Conservation (phyloP, 495 filamentous ascomycete species). For the Collariella sp. region DNA sequence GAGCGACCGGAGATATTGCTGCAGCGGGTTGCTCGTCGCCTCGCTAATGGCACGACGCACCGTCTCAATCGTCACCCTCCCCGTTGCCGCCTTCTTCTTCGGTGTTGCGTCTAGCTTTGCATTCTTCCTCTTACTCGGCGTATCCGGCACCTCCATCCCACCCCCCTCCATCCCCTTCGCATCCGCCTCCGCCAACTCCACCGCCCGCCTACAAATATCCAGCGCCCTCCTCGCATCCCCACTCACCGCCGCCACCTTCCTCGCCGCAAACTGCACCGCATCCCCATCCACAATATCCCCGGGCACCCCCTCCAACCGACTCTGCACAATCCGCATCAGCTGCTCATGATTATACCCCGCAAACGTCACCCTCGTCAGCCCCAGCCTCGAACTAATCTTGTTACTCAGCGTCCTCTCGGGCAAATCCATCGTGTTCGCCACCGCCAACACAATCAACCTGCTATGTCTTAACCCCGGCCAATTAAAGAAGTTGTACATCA, state of each 20-base stretch:
- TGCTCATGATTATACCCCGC: constrained; percentile 95
- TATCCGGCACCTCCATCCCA: constrained; percentile 21
- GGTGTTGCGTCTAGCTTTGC: background rate
- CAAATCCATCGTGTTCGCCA: constrained; percentile 98
- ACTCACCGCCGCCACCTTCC: constrained; percentile 93
- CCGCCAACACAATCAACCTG: constrained; percentile 87
- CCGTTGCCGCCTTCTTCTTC: constrained; percentile 19
- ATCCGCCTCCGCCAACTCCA: constrained; percentile 86
- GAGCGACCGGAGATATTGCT: constrained; percentile 73
- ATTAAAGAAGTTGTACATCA: constrained; percentile 99
- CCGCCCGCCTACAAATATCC: constrained; percentile 91
- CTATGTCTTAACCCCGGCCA: constrained; percentile 93
- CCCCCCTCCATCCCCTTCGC: constrained; percentile 9
- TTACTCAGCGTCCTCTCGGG: constrained; percentile 95
- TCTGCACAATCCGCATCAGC: constrained; percentile 94
- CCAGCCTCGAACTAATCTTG: constrained; percentile 90
- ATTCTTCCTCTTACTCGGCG: constrained; percentile 33
- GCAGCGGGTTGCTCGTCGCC: constrained; percentile 83
- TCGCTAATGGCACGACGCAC: constrained; percentile 92
- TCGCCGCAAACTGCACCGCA: constrained; percentile 89
- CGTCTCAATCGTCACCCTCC: constrained; percentile 80
- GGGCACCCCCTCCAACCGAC: constrained; percentile 74
- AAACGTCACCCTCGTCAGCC: constrained; percentile 87
- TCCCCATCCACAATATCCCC: constrained; percentile 88
- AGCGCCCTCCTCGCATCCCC: constrained; percentile 88